Conservation (phyloP, 2,329 filamentous ascomycete genomes). For the Elsinoe ampelina region DNA sequence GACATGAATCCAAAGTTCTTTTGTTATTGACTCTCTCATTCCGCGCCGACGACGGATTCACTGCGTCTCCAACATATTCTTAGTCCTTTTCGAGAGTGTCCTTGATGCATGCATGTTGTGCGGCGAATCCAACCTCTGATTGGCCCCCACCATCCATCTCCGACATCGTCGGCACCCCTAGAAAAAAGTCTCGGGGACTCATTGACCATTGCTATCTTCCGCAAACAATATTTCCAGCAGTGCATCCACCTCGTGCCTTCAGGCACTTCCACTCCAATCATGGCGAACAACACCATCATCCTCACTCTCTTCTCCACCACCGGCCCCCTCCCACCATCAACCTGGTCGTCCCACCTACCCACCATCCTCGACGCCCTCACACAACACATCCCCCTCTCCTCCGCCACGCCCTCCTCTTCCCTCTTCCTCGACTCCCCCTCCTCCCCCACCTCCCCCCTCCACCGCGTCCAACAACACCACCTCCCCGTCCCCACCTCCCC, state of each 20-base stretch:
- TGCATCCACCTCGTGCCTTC: not conserved
- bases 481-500: not conserved
- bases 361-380: not conserved
- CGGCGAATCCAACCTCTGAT: constrained; percentile 4
- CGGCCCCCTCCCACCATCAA: not conserved
- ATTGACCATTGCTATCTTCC: not conserved
- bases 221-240: constrained; percentile 12
- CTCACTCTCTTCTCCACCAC: constrained; percentile 13
- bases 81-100: not conserved
- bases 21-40: not conserved
- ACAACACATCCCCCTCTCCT: not conserved
- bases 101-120: not conserved
- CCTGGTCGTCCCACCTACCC: not conserved
- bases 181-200: not conserved
- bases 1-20: constrained; percentile 2
- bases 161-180: constrained; percentile 5
- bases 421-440: not conserved
- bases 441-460: not conserved
- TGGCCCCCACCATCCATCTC: not conserved
- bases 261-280: constrained; percentile 7
- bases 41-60: too few relatives aligned
- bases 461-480: not conserved
- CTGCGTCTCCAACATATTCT: not conserved
- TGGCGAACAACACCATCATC: not conserved
- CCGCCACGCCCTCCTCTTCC: not conserved